A percentile compares a stretch with the other conserved stretches of the same genome.
phyloP scores from a whole-genome alignment of 2,329 filamentous ascomycete genomes.

The Chaetomium sp. region DNA sequence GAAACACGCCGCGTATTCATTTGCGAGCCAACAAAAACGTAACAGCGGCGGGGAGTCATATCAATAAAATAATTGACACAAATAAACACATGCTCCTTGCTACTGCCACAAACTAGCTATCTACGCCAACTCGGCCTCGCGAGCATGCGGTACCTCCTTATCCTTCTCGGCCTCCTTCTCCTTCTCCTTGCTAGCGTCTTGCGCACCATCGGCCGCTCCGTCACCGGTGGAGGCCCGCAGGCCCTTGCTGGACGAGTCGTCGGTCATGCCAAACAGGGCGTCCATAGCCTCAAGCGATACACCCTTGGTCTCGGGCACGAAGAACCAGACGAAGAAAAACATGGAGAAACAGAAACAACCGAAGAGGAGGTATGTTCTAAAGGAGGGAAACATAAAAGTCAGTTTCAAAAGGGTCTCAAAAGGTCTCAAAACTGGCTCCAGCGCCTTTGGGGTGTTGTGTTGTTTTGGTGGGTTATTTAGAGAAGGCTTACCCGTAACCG shows the following conservation, averaged over 20 bases:
- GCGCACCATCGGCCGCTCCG: not conserved
- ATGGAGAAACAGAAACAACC: conserved; percentile 57
- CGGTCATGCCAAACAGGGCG: conserved; percentile 25
- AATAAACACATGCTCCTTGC: not conserved
- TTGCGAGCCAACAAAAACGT: no score
- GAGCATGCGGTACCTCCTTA: conserved; percentile 7
- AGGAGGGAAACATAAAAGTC: not conserved
- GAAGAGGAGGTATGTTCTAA: conserved; percentile 54
- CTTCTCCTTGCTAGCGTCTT: not conserved
- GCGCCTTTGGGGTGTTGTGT: no score
- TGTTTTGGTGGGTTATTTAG: no score
- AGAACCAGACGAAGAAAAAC: conserved; percentile 58
- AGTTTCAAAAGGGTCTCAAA: conserved; percentile 16
- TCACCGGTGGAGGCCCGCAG: not conserved
- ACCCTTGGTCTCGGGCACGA: conserved; percentile 60
- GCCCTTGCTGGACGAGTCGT: conserved; percentile 12
- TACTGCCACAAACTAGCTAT: not conserved
- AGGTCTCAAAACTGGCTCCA: no score
- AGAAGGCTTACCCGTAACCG: conserved; percentile 29
- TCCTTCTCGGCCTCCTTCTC: conserved; percentile 4
- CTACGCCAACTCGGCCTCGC: conserved; percentile 7
- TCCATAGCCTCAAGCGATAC: conserved; percentile 28
- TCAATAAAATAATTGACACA: not conserved
- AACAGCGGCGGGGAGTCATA: no score
- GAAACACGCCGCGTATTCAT: no score